Evolutionary conservation across 164 flowering plant species (phyloP).

Genomic region (Sextonia rubra): DNA sequence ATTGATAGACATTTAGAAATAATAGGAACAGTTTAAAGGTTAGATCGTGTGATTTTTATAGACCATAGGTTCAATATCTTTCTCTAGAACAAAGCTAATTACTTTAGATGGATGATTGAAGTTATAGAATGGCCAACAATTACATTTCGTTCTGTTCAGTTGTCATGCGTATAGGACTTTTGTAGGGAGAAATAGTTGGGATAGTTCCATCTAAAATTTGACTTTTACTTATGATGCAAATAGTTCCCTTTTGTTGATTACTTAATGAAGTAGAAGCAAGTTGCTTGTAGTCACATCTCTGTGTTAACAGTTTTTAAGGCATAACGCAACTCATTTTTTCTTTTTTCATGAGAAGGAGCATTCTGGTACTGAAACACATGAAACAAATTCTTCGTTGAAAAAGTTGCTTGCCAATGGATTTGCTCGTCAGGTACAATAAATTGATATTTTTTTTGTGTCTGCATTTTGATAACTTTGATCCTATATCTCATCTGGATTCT

Average conservation of each 20-base stretch:
- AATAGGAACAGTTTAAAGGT: no score
- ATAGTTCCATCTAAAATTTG: background rate
- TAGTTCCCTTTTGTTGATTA: background rate
- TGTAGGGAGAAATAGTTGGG: background rate
- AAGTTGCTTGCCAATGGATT: slow-evolving; percentile 67
- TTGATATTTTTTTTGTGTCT: slow-evolving; percentile 1
- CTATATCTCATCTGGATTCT: background rate
- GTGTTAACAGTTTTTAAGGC: background rate
- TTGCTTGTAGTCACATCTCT: background rate
- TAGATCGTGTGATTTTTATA: no score
- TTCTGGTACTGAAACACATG: slow-evolving; percentile 25
- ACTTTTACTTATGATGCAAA: no score
- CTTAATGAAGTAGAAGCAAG: background rate
- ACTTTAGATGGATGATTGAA: background rate
- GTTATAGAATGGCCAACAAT: background rate
- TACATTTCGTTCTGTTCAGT: background rate
- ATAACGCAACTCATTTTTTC: background rate
- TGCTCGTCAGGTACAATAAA: slow-evolving; percentile 63
- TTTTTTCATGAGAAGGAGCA: slow-evolving; percentile 37
- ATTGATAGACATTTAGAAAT: no score
- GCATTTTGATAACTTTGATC: background rate
- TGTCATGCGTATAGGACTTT: background rate
- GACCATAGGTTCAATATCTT: background rate
- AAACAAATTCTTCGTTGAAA: slow-evolving; percentile 35
- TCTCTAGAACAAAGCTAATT: background rate